Conservation (phyloP, 768 basidiomycete species). For the Galerina marginata region DNA sequence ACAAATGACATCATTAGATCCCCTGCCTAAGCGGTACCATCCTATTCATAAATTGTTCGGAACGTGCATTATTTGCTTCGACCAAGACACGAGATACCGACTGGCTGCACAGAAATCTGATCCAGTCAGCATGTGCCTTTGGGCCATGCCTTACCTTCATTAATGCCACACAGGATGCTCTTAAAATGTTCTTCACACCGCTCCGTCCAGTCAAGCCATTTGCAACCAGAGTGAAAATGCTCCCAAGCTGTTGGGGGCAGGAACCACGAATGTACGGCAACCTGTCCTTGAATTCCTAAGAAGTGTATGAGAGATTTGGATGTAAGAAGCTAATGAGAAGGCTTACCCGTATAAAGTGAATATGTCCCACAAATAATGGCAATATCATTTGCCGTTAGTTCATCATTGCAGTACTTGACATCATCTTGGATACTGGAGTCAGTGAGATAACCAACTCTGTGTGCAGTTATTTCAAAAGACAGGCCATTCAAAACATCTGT, state of each 20-base stretch:
- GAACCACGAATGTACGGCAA: conserved; percentile 11
- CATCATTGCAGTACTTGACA: conserved; percentile 12
- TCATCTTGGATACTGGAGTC: background rate
- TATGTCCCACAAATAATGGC: conserved; percentile 17
- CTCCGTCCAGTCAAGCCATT: conserved; percentile 15
- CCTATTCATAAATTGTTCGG: too few species aligned
- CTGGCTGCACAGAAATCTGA: background rate
- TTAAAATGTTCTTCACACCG: background rate
- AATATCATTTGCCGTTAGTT: conserved; percentile 10
- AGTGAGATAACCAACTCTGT: conserved; percentile 2
- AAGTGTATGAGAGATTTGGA: background rate
- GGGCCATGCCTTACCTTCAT: background rate
- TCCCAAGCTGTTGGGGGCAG: conserved; percentile 15
- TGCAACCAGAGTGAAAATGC: background rate
- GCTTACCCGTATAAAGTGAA: conserved; percentile 9
- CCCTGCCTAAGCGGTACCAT: too few species aligned
- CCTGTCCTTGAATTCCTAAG: background rate
- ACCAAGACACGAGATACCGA: background rate
- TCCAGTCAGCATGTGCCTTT: background rate
- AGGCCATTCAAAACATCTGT: conserved; percentile 15
- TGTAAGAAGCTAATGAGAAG: background rate
- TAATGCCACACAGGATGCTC: background rate
- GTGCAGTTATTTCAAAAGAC: conserved; percentile 5
- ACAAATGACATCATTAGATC: too few species aligned
- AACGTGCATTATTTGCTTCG: background rate